Evolutionary conservation across 225 moss, liverwort and hornwort genomes (phyloP), one percentile per base, ranked within the genome.

Genomic region (Antitrichia curtipendula): DNA sequence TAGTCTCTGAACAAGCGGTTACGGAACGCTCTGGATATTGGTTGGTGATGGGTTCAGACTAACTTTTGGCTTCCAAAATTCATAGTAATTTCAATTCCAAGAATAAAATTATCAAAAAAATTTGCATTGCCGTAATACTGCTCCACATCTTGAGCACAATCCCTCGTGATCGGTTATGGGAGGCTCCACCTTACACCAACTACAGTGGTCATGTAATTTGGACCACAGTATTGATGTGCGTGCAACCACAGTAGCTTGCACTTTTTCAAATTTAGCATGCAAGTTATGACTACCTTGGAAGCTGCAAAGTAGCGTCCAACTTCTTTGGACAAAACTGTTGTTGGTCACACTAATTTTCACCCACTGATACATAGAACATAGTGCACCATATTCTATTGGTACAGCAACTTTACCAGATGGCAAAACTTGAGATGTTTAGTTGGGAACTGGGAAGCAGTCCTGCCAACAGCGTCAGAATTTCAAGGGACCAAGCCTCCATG

Each of bases 361-460:
- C 36, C 8, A 32, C 72, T 45, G 23, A 6, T 77, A 36, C 53
- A 20, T 10, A 16, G 77, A 56, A n/a, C 25, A 38, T 25, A 54
- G 27, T 27, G 10, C 57, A 50, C 49, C 49, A 49, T 49, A 38
- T 38, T 56, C 17, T 25, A n/a, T 7, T 17, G 78, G 57, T 56
- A 57, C 38, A 57, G 38, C 17, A 38, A 38, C 68, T 45, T 57
- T 73, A 93, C 93, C 94, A 91, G 82, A 95, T 91, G 53, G 92
- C 82, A 18, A 93, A 90, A 58, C 92, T 89, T 41, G 92, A 86
- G 59, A 95, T 49, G 36, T 87, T 91, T 19, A 93, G 47, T 87
- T 89, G 38, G 79, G 93, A 88, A 75, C 92, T 92, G 13, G 95
- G 91, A 68, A 95, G 91, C 84, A 95, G 66, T 6, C 95, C 95